Evolutionary conservation across 345 rosid genomes (phyloP), one percentile per base, ranked within the genome.

Genomic region (Sapria himalayana): DNA sequence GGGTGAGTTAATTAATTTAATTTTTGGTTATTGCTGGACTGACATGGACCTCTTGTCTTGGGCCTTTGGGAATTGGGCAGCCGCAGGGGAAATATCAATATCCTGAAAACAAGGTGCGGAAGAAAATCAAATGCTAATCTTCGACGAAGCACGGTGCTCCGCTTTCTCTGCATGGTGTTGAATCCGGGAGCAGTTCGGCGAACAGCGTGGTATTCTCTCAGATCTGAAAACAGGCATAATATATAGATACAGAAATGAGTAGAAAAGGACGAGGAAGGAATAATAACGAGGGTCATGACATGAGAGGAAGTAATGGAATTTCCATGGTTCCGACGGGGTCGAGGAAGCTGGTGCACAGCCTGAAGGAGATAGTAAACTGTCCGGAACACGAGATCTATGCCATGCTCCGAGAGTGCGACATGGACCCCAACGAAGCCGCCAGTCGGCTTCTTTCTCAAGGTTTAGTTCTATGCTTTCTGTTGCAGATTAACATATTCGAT

Each of bases 401-500:
- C 32, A 74, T 67, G 65, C 98, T 89, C 44, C 79, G 77, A 66
- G 98, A 89, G 37, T 89, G 98, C 56, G 69, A 69, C 55, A 84
- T 89, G 99, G 99, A 91, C 84, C 99, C 95, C 47, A 77, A 91
- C 64, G 95, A 91, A 61, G 65, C 99, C 45, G 95, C 80, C 49
- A 75, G 63, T 64, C 93, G 99, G 56, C 92, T 84, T 47, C 86
- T 91, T 54, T 24, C 76, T 47, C 99, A 77, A 91, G 98, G 98
- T 89, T 24, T n/a, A n/a, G n/a, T 25, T 14, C 4, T 3, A 6
- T 11, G 5, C 15, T 46, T 13, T 1, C 7, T 17, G 15, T 18
- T 15, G n/a, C n/a, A n/a, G n/a, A n/a, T n/a, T n/a, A n/a, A n/a
- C n/a, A n/a, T n/a, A n/a, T n/a, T n/a, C n/a, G n/a, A n/a, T n/a